phyloP scores from a whole-genome alignment of 129 eudicot species.

The Ambrosia artemisiifolia region DNA sequence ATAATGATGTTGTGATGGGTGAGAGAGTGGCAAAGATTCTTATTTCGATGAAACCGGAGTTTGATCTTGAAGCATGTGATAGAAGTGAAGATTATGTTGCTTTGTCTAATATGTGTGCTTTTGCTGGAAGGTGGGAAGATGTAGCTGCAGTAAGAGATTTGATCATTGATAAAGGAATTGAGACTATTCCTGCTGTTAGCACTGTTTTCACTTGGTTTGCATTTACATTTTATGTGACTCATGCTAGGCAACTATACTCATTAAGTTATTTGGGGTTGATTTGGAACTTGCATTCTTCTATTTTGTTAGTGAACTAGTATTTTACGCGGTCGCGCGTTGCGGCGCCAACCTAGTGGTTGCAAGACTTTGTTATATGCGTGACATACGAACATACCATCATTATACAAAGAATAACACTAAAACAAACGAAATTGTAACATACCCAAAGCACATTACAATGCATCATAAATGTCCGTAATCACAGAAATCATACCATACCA shows the following conservation, averaged over 20 bases:
- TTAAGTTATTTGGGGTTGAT: neutral
- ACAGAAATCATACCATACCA: too few relatives aligned
- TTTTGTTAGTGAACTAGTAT: too few relatives aligned
- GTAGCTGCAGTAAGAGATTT: conserved; percentile 39
- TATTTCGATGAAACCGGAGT: conserved; percentile 8
- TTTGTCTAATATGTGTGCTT: conserved; percentile 51
- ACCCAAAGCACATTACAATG: too few relatives aligned
- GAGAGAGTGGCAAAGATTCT: conserved; percentile 47
- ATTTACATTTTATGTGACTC: neutral
- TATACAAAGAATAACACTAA: too few relatives aligned
- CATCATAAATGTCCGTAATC: too few relatives aligned
- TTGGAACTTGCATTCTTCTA: too few relatives aligned
- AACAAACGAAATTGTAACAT: too few relatives aligned
- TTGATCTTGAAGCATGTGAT: conserved; percentile 6
- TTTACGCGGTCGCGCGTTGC: too few relatives aligned
- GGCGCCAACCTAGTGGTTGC: too few relatives aligned
- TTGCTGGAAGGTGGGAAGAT: conserved; percentile 50
- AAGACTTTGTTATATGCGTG: too few relatives aligned
- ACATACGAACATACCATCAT: too few relatives aligned
- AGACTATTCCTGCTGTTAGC: conserved; percentile 43
- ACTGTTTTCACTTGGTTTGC: conserved; percentile 27
- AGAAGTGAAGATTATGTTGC: conserved; percentile 47
- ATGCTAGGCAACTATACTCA: neutral
- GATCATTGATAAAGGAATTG: conserved; percentile 33
- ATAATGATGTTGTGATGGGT: conserved; percentile 45